Conservation (phyloP, 345 rosid species). For the Brassica carinata region DNA sequence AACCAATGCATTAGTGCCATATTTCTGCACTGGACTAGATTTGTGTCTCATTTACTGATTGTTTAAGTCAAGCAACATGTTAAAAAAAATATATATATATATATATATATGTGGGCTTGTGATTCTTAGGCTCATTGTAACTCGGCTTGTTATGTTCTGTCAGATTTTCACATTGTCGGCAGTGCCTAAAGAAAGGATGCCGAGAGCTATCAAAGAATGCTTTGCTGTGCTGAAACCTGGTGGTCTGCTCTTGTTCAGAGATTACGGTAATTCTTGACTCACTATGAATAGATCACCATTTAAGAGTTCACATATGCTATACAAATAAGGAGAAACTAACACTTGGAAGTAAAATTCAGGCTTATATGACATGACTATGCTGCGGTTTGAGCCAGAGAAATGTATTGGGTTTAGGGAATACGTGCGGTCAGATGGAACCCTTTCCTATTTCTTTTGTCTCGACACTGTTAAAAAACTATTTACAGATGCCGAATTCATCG, state of each 20-base stretch:
- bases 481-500: slow-evolving; percentile 65
- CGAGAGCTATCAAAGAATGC: slow-evolving; percentile 58
- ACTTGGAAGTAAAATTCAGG: slow-evolving; percentile 51
- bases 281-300: not conserved
- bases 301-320: not conserved
- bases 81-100: too few relatives aligned
- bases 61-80: not conserved
- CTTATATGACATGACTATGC: slow-evolving; percentile 93
- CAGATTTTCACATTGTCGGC: slow-evolving; percentile 94
- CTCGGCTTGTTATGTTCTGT: slow-evolving; percentile 14
- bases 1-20: not conserved
- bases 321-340: slow-evolving; percentile 8
- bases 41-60: not conserved
- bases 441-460: slow-evolving; percentile 79
- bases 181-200: slow-evolving; percentile 70
- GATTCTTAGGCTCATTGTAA: not conserved
- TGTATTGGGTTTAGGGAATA: slow-evolving; percentile 80
- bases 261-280: slow-evolving; percentile 63
- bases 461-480: slow-evolving; percentile 65
- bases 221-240: slow-evolving; percentile 78
- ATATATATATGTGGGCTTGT: too few relatives aligned
- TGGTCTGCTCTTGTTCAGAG: slow-evolving; percentile 77
- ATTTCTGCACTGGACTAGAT: not conserved
- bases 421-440: slow-evolving; percentile 77
- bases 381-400: slow-evolving; percentile 73